Evolutionary conservation across 805 yeast genomes (phyloP).

Genomic region (Wickerhamomyces chambardii): DNA sequence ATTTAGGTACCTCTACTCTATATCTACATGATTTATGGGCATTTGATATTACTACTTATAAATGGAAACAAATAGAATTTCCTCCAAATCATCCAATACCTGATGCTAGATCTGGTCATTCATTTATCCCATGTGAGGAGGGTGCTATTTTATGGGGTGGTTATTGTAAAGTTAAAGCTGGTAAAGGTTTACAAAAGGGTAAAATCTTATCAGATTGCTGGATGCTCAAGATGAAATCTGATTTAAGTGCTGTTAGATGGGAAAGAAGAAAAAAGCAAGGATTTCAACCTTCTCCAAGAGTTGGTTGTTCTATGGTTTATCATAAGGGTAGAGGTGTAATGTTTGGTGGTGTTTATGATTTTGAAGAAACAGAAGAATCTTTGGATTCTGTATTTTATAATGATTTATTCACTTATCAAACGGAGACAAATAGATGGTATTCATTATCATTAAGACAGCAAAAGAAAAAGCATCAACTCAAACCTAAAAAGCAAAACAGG

Average conservation of each 20-base stretch:
- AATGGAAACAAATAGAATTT: slow-evolving; percentile 86
- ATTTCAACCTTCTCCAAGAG: slow-evolving; percentile 85
- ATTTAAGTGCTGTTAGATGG: slow-evolving; percentile 66
- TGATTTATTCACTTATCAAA: slow-evolving; percentile 70
- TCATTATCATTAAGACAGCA: slow-evolving; percentile 54
- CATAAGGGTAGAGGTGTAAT: slow-evolving; percentile 89
- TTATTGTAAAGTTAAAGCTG: slow-evolving; percentile 85
- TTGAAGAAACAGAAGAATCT: slow-evolving; percentile 91
- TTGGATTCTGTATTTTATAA: slow-evolving; percentile 80
- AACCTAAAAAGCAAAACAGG: slow-evolving; percentile 33
- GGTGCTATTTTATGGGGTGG: slow-evolving; percentile 92
- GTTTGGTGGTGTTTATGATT: slow-evolving; percentile 95
- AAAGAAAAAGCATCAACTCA: slow-evolving; percentile 41
- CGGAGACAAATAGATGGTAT: slow-evolving; percentile 86
- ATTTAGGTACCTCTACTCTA: slow-evolving; percentile 74
- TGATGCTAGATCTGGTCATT: slow-evolving; percentile 91
- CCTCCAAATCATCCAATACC: slow-evolving; percentile 78
- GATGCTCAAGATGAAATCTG: slow-evolving; percentile 81
- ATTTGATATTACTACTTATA: slow-evolving; percentile 80
- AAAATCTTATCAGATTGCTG: slow-evolving; percentile 82
- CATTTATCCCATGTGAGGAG: slow-evolving; percentile 67
- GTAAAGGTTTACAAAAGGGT: slow-evolving; percentile 84
- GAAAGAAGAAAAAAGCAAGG: slow-evolving; percentile 88
- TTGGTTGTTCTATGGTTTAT: slow-evolving; percentile 84
- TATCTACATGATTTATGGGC: slow-evolving; percentile 86